Evolutionary conservation across 352 stramenopile species (phyloP).

Genomic region (Pythium brachiatum): DNA sequence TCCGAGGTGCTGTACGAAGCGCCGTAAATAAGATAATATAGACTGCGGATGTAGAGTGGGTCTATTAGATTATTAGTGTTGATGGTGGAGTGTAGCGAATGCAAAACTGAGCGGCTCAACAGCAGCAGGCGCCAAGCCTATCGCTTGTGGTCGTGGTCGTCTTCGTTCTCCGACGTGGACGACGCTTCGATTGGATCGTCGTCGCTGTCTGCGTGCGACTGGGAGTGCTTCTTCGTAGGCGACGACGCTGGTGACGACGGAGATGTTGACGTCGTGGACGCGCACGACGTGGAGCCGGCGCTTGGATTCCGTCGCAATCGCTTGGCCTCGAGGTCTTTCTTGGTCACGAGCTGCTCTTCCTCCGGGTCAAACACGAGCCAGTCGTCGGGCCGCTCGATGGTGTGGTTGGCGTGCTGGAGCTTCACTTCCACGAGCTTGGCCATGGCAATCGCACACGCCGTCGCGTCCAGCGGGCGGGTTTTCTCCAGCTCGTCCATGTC

Average conservation of each 20-base stretch:
- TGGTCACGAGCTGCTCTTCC: slow-evolving; percentile 51
- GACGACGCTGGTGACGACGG: slow-evolving; percentile 10
- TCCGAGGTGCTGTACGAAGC: slow-evolving; percentile 42
- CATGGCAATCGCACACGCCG: slow-evolving; percentile 29
- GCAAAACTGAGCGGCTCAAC: slow-evolving; percentile 10
- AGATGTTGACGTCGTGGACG: slow-evolving; percentile 15
- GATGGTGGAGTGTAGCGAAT: background rate
- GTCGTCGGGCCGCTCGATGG: slow-evolving; percentile 54
- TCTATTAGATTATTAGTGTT: slow-evolving; percentile 8
- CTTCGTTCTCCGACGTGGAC: background rate
- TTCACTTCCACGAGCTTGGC: slow-evolving; percentile 67
- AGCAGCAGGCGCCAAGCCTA: no score
- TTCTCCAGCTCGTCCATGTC: slow-evolving; percentile 23
- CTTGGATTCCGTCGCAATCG: slow-evolving; percentile 12
- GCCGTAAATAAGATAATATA: background rate
- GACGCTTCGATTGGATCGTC: background rate
- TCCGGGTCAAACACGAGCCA: slow-evolving; percentile 79
- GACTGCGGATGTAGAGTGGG: no score
- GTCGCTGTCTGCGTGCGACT: background rate
- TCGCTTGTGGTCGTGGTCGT: background rate
- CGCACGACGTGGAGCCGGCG: slow-evolving; percentile 11
- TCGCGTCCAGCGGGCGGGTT: slow-evolving; percentile 29
- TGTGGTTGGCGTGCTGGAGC: slow-evolving; percentile 45
- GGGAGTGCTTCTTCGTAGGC: slow-evolving; percentile 15
- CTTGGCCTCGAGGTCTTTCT: slow-evolving; percentile 33